Evolutionary conservation across 768 basidiomycete species (phyloP), one percentile per base, ranked within the genome.

Genomic region (Sporobolomyces phaffii): DNA sequence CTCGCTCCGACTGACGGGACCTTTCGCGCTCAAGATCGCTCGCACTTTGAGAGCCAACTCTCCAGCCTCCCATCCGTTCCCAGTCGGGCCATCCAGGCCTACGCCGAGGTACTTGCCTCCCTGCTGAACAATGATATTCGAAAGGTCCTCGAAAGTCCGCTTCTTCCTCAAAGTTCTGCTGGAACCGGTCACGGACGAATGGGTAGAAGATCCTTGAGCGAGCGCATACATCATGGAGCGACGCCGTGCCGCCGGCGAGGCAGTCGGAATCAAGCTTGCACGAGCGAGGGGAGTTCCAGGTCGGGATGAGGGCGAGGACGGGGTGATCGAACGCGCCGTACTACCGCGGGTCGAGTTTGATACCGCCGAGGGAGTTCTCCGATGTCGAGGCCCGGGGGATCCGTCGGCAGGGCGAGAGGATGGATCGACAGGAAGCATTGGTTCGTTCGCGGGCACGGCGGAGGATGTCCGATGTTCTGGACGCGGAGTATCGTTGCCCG

Each of bases 61-160:
- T 20, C 29, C 44, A 7, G 50, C 59, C 15, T 52, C 49, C 41
- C 47, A 67, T 14, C 49, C 65, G 26, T 29, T 44, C 8, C 70
- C 70, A 3, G 52, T 54, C 28, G 69, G 45, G 14, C 65, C 62
- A 7, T 64, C 65, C 5, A 67, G 29, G 34, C n/a, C 47, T 2
- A 56, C 69, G 1, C 69, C 69, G 34, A 71, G 65, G 52, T 71
- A 67, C 34, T 47, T 61, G 9, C 52, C 65, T 0, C 59, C 62
- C 29, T 53, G 57, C 11, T 43, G 45, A 2, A 43, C 41, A 1
- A 65, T 58, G n/a, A 66, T n/a, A 22, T 47, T 34, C 2, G 43
- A 28, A 2, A 70, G 58, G 36, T 70, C 69, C 24, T 62, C 58
- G 40, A 52, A 49, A 40, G 61, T 63, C 28, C 41, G 22, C 17